A percentile compares a stretch with the other conserved stretches of the same genome.
phyloP scores from a whole-genome alignment of 148 eudicot species.

The Selenicereus undatus region DNA sequence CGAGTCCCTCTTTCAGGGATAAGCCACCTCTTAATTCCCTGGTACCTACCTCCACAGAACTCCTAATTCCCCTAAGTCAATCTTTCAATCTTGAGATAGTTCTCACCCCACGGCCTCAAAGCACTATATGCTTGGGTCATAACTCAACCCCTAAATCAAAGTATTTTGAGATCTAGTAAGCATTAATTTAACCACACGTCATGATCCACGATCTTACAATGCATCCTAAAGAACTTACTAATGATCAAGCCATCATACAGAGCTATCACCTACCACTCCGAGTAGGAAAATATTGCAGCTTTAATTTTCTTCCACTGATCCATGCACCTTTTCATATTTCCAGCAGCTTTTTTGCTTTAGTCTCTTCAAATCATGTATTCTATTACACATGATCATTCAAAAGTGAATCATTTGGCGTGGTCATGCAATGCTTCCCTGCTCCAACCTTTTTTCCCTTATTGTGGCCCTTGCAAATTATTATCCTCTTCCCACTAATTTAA shows the following conservation, averaged over 20 bases:
- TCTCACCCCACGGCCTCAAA: no score
- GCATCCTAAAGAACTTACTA: neutral
- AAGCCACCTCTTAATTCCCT: no score
- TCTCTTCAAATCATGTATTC: neutral
- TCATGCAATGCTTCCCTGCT: slow-evolving; percentile 28
- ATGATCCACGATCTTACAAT: slow-evolving; percentile 1
- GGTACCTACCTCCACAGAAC: no score
- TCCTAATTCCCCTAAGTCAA: no score
- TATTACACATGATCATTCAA: slow-evolving; percentile 10
- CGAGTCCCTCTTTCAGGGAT: no score
- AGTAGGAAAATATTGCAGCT: neutral
- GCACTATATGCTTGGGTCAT: no score
- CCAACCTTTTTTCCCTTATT: slow-evolving; percentile 23
- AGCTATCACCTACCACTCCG: neutral
- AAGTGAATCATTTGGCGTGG: slow-evolving; percentile 28
- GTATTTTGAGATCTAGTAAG: neutral
- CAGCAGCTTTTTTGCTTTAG: neutral
- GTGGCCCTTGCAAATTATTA: slow-evolving; percentile 30
- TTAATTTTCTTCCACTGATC: neutral
- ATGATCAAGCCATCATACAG: neutral
- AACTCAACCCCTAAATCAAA: no score
- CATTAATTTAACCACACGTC: neutral
- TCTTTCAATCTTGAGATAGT: no score
- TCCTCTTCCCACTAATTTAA: slow-evolving; percentile 14
- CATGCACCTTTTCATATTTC: neutral